Base-by-base conservation (phyloP, 1,284 basidiomycete genomes). In the Pascua guehoae region DNA sequence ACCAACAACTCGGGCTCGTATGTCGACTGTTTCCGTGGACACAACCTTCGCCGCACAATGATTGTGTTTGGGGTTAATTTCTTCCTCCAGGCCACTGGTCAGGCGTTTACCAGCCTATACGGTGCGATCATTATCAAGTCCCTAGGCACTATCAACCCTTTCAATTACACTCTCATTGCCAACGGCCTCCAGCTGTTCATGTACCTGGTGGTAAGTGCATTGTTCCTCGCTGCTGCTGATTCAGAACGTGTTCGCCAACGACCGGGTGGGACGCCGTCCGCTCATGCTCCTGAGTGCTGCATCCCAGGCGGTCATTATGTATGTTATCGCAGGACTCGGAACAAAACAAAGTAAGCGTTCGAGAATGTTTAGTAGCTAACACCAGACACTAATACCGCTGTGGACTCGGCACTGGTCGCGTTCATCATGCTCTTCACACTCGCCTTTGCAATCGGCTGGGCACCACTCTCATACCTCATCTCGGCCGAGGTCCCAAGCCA, bases 241-340 rank as follows among this genome's bases (percentile, higher is more conserved):
- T 41, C 40, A 41, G 12, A n/a, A n/a, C 40, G 12, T n/a, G 40
- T 38, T 49, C 11, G 5, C 38, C 38, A 49, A 49, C 42, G 62
- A 64, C 41, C 42, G n/a, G 4, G 41, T 64, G 32, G 62, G 62
- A 15, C 62, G 62, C 40, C 57, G 62, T 15, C 57, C 60, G 1
- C 52, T 62, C 18, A 56, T 60, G 46, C 47, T 61, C n/a, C 12
- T 48, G 9, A 52, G 57, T 12, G 40, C 52, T 2, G 38, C 41
- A 5, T n/a, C 50, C 4, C 32, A 49, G 12, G 54, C 58, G 14
- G 38, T 62, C n/a, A 61, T 51, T 48, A 46, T 38, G 32, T 40
- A 14, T 16, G 24, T 61, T 10, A 52, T 64, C 40, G 62, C 24
- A 10, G 53, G 48, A 5, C 38, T 57, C 16, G 62, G 62, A 15